Evolutionary conservation across 768 basidiomycete genomes (phyloP), one percentile per base, ranked within the genome.

Genomic region (Leccinum arenicola): DNA sequence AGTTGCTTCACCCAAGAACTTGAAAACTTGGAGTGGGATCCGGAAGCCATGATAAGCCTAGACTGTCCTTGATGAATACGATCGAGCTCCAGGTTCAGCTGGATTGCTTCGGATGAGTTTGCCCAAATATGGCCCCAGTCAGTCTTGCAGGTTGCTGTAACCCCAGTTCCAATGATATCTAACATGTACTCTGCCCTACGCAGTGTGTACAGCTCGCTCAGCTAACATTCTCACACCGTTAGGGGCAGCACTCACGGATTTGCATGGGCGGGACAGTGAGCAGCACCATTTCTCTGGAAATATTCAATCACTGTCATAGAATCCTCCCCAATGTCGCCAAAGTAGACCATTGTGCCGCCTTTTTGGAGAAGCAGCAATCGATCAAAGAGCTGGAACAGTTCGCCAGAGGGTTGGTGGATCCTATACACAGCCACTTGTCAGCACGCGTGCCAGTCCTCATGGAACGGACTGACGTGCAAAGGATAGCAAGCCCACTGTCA

Each of bases 271-370:
- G 53, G 27, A 51, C 70, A 70, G 14, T 6, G 36, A 48, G 57
- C 21, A 0, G 69, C 71, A 3, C 66, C 69, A n/a, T 68, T 63
- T 29, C 54, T 58, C 43, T 70, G 47, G 25, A 71, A 71, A 31
- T 71, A 73, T 7, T 57, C 50, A 27, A 68, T 61, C 54, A 71
- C 47, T 2, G 53, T 61, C 38, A 50, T 60, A 0, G 71, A 73
- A 53, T 19, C 56, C 56, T 69, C 61, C 1, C 70, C 69, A 3
- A 71, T 61, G 38, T 74, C 73, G 10, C 88, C 88, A 62, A 88
- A 88, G 73, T 88, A 91, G 9, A 87, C 87, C 3, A 80, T 86
- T 64, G 88, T 74, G 51, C 84, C 84, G n/a, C 84, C 83, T 23
- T 75, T 73, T 23, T 78, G 77, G 7, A 84, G 74, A 19, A 82